phyloP scores from a whole-genome alignment of 768 basidiomycete species.

The Scleroderma citrinum region DNA sequence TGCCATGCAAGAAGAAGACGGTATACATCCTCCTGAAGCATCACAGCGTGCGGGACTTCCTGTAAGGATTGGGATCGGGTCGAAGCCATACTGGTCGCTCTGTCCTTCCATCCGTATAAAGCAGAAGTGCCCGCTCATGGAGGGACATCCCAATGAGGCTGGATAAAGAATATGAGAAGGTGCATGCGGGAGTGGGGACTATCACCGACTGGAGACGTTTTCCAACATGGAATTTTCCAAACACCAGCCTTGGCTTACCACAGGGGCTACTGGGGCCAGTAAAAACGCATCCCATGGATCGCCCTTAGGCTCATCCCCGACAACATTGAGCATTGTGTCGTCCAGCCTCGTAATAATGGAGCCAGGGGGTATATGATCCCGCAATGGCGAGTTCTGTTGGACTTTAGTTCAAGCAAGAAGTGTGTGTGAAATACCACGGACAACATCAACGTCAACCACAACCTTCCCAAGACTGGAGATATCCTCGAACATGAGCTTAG shows the following conservation, averaged over 20 bases:
- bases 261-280: slow-evolving; percentile 8
- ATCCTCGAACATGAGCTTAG: slow-evolving; percentile 45
- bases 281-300: slow-evolving; percentile 48
- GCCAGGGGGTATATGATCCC: slow-evolving; percentile 48
- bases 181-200: no score
- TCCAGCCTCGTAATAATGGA: slow-evolving; percentile 61
- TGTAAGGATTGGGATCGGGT: slow-evolving; percentile 50
- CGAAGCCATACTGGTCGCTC: slow-evolving; percentile 42
- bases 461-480: slow-evolving; percentile 45
- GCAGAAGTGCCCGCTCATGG: slow-evolving; percentile 29
- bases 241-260: slow-evolving; percentile 56
- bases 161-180: neutral
- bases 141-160: slow-evolving; percentile 5
- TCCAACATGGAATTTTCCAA: slow-evolving; percentile 32
- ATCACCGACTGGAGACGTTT: slow-evolving; percentile 10
- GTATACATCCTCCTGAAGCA: slow-evolving; percentile 30
- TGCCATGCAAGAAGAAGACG: slow-evolving; percentile 44
- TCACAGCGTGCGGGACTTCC: slow-evolving; percentile 34
- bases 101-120: slow-evolving; percentile 33
- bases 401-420: slow-evolving; percentile 5
- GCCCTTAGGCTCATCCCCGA: slow-evolving; percentile 10
- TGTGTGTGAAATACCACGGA: slow-evolving; percentile 26
- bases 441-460: slow-evolving; percentile 49
- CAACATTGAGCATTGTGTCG: slow-evolving; percentile 43
- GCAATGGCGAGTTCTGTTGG: slow-evolving; percentile 54